Percentiles rank a stretch among this genome's conserved stretches.
These are phyloP conservation scores for Clavaria fumosa DNA, from an alignment of 768 basidiomycete species.

Conservation along the genomic window DNA sequence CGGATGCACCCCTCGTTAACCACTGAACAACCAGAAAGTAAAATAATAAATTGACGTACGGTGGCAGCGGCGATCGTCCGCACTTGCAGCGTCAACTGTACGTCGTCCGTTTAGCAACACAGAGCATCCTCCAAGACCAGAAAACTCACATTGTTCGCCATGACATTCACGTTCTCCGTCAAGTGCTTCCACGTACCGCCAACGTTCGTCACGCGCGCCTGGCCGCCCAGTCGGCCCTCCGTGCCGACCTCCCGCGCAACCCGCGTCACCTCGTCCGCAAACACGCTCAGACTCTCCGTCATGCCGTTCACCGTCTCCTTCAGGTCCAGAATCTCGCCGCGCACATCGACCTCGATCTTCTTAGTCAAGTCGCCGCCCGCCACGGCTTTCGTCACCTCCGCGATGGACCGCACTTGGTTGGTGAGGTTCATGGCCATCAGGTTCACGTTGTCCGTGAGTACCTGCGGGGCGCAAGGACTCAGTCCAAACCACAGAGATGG, in stretches of 20 bases:
- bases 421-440: constrained; percentile 84
- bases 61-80: constrained; percentile 88
- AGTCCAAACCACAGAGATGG: background rate
- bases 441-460: constrained; percentile 69
- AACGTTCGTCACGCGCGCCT: constrained; percentile 85
- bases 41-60: constrained; percentile 27
- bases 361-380: constrained; percentile 86
- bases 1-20: too few species aligned
- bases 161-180: constrained; percentile 91
- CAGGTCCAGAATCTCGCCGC: constrained; percentile 82
- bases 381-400: constrained; percentile 90
- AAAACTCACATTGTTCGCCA: constrained; percentile 72
- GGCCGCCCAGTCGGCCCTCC: constrained; percentile 88
- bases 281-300: constrained; percentile 76
- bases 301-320: constrained; percentile 92
- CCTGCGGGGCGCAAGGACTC: constrained; percentile 15
- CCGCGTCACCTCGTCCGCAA: constrained; percentile 66
- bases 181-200: constrained; percentile 96
- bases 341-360: constrained; percentile 83
- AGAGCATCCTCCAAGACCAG: background rate
- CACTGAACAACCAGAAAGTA: background rate
- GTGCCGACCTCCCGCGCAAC: constrained; percentile 97
- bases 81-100: constrained; percentile 79
- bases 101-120: constrained; percentile 3
- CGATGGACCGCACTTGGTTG: constrained; percentile 74